These are phyloP conservation scores for Solanum etuberosum DNA, from an alignment of 257 asterid species.

Conservation along the genomic window DNA sequence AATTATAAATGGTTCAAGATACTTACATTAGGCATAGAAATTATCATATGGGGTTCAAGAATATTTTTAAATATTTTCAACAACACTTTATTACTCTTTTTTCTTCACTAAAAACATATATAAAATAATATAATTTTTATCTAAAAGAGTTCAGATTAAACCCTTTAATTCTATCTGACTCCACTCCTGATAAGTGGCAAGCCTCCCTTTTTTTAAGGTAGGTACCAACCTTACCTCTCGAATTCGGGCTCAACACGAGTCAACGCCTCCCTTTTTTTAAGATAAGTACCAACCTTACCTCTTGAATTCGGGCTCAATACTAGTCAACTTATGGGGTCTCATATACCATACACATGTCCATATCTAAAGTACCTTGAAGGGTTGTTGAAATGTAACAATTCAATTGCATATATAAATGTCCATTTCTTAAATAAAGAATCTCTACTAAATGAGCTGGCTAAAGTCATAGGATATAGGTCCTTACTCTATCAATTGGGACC, in stretches of 20 bases:
- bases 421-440: neutral
- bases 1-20: neutral
- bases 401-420: neutral
- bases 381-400: neutral
- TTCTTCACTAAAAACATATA: neutral
- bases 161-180: neutral
- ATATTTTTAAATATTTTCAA: neutral
- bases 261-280: too few relatives aligned
- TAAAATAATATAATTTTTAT: neutral
- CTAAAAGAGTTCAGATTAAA: rapidly evolving
- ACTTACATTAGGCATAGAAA: neutral
- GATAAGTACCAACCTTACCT: neutral
- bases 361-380: neutral
- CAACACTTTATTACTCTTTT: neutral
- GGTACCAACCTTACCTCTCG: too few relatives aligned
- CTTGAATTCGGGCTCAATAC: neutral
- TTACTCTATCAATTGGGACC: conserved; percentile 11
- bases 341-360: neutral
- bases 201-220: neutral
- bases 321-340: neutral
- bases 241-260: too few relatives aligned
- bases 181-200: neutral
- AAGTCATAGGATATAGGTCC: neutral
- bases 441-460: neutral
- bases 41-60: neutral